Evolutionary conservation across 1,284 basidiomycete genomes (phyloP).

Genomic region (Ustilago bromivora): DNA sequence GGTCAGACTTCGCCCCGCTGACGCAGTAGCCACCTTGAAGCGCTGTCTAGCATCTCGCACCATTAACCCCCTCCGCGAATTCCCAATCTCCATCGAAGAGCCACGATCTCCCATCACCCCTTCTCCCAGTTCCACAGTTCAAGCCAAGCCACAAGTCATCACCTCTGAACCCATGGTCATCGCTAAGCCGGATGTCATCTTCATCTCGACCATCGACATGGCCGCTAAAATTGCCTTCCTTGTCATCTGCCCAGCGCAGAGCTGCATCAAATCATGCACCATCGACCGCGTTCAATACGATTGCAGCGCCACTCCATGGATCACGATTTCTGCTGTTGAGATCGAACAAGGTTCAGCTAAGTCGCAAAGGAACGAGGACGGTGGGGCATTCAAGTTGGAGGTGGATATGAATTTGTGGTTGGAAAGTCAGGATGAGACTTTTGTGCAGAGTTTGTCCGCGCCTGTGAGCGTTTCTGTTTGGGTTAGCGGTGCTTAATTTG

Average conservation of each 20-base stretch:
- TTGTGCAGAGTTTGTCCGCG: conserved; percentile 16
- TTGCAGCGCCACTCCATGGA: conserved; percentile 25
- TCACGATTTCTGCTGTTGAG: conserved; percentile 12
- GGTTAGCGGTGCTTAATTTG: background rate
- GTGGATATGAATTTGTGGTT: conserved; percentile 27
- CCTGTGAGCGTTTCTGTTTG: conserved; percentile 24
- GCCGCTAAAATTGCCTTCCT: conserved; percentile 30
- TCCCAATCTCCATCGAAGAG: conserved; percentile 14
- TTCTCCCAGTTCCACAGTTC: background rate
- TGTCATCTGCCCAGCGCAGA: conserved; percentile 15
- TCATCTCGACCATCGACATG: conserved; percentile 20
- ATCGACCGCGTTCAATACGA: conserved; percentile 27
- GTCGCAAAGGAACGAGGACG: background rate
- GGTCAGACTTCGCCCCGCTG: conserved; percentile 23
- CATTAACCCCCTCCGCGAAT: conserved; percentile 19
- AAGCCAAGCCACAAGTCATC: background rate
- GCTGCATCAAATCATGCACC: conserved; percentile 26
- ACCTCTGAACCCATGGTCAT: background rate
- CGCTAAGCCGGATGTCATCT: conserved; percentile 13
- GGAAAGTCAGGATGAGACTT: conserved; percentile 24
- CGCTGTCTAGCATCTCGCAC: conserved; percentile 25
- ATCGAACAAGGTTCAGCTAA: background rate
- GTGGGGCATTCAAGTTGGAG: conserved; percentile 15
- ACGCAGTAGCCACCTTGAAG: conserved; percentile 25
- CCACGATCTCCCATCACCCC: background rate